phyloP scores from a whole-genome alignment of 1,284 basidiomycete species.

The Phellopilus nigrolimitatus region DNA sequence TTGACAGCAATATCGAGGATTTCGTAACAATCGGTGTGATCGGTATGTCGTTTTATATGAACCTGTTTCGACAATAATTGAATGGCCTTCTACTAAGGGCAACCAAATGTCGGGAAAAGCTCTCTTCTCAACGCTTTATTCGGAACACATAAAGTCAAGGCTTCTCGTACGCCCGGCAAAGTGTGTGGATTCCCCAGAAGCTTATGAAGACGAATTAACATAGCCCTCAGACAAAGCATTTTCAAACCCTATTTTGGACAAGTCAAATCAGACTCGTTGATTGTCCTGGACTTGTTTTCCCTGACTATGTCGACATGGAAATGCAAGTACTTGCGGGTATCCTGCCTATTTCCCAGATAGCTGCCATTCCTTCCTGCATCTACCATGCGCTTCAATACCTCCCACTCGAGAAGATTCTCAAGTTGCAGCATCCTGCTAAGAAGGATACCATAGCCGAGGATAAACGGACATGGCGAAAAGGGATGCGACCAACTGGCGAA shows the following conservation, averaged over 20 bases:
- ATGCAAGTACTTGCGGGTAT: constrained; percentile 69
- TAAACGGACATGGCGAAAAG: constrained; percentile 68
- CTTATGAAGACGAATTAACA: neutral
- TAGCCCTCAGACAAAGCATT: constrained; percentile 76
- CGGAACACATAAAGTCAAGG: constrained; percentile 75
- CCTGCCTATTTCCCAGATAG: constrained; percentile 85
- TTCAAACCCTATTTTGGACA: constrained; percentile 88
- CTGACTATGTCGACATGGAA: constrained; percentile 74
- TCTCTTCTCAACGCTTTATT: constrained; percentile 88
- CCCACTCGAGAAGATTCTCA: constrained; percentile 73
- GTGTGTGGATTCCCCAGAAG: constrained; percentile 32
- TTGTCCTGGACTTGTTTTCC: constrained; percentile 83
- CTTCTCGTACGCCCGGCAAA: constrained; percentile 90
- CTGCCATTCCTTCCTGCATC: constrained; percentile 74
- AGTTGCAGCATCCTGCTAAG: constrained; percentile 48
- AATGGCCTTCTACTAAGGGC: constrained; percentile 43
- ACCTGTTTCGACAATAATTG: constrained; percentile 5
- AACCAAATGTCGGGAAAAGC: constrained; percentile 93
- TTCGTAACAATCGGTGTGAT: constrained; percentile 81
- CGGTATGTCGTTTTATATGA: constrained; percentile 40
- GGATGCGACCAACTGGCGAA: constrained; percentile 40
- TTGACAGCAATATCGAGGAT: constrained; percentile 29
- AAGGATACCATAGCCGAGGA: constrained; percentile 40
- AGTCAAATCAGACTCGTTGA: constrained; percentile 77
- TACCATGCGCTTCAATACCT: constrained; percentile 64